Evolutionary conservation across 768 basidiomycete genomes (phyloP).

Genomic region (Agaricus blazei): DNA sequence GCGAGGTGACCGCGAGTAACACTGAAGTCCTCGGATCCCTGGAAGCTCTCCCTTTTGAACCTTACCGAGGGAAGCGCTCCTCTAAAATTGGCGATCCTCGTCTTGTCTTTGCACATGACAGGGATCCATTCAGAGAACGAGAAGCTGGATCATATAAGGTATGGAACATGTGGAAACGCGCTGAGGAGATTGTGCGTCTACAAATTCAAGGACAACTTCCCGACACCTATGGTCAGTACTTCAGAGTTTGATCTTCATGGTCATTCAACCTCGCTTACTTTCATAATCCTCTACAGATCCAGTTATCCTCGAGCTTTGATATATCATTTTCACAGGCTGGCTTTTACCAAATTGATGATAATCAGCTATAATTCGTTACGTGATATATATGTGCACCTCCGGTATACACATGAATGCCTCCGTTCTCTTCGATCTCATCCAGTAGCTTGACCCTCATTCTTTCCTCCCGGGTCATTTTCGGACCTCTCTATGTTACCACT

Average conservation of each 20-base stretch:
- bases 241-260: neutral
- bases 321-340: neutral
- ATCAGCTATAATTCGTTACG: neutral
- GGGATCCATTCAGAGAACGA: slow-evolving; percentile 28
- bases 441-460: too few relatives aligned
- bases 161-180: slow-evolving; percentile 5
- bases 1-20: slow-evolving; percentile 7
- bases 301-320: neutral
- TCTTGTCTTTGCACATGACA: slow-evolving; percentile 32
- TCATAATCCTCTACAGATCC: neutral
- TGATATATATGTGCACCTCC: neutral
- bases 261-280: neutral
- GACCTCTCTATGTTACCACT: too few relatives aligned
- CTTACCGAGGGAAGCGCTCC: neutral
- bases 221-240: neutral
- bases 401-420: too few relatives aligned
- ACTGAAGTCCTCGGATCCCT: neutral
- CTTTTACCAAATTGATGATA: neutral
- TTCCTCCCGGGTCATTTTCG: too few relatives aligned
- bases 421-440: neutral
- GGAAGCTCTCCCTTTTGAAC: neutral
- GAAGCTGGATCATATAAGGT: slow-evolving; percentile 9
- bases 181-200: slow-evolving; percentile 9
- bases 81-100: slow-evolving; percentile 22
- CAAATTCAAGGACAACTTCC: neutral